phyloP scores from a whole-genome alignment of 73 alveolate genomes.

The Tetrahymena elliotti region DNA sequence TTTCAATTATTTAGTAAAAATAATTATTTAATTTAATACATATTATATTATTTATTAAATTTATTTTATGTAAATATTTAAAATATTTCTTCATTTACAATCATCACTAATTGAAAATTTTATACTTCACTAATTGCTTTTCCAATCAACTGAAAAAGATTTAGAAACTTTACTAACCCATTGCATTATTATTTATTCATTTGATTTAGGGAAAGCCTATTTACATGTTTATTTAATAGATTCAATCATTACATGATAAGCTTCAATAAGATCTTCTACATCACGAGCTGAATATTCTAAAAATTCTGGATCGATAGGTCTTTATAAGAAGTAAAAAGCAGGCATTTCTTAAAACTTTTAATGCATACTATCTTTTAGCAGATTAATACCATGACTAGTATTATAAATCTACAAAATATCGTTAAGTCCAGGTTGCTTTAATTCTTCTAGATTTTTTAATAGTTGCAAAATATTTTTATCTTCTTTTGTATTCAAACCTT shows the following conservation, averaged over 20 bases:
- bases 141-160: not conserved
- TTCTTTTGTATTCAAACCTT: not conserved
- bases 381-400: not conserved
- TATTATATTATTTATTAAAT: too few species aligned
- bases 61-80: too few species aligned
- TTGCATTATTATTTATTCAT: not conserved
- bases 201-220: not conserved
- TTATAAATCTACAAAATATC: not conserved
- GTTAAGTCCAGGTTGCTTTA: not conserved
- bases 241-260: not conserved
- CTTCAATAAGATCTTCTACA: not conserved
- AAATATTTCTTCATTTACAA: not conserved
- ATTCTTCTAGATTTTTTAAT: not conserved
- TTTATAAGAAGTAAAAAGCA: not conserved
- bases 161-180: not conserved
- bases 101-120: not conserved
- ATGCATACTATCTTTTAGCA: not conserved
- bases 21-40: too few species aligned
- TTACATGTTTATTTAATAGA: not conserved
- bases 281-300: not conserved
- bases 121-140: not conserved
- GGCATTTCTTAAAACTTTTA: not conserved
- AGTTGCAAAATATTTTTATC: not conserved
- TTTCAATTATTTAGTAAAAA: too few species aligned
- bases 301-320: not conserved